These are phyloP conservation scores for Tetradesmus obliquus DNA, from an alignment of 139 green algal genomes.

Conservation along the genomic window DNA sequence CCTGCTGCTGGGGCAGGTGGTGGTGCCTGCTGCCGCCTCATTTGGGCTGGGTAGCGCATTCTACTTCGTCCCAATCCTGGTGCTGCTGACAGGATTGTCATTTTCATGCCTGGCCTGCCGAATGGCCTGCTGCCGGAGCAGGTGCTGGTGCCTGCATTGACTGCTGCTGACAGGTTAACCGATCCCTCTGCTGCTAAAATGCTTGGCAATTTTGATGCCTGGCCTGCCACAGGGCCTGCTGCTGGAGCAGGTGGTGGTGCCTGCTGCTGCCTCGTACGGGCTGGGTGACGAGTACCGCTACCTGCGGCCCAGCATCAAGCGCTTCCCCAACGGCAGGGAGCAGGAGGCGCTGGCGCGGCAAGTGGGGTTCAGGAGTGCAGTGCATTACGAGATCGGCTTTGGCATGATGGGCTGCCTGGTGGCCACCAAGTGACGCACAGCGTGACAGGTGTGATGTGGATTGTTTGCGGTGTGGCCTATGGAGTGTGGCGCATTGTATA, in stretches of 20 bases:
- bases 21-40: constrained; percentile 87
- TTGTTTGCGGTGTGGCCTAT: no score
- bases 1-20: constrained; percentile 81
- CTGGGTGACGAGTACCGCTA: constrained; percentile 94
- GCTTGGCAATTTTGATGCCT: no score
- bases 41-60: constrained; percentile 67
- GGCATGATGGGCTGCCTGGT: constrained; percentile 90
- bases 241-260: constrained; percentile 91
- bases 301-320: constrained; percentile 91
- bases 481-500: no score
- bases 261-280: constrained; percentile 76
- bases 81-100: no score
- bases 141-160: constrained; percentile 86
- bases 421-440: constrained; percentile 47
- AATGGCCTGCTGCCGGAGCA: constrained; percentile 80
- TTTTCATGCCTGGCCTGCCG: no score
- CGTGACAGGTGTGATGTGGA: no score
- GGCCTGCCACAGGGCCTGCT: constrained; percentile 67
- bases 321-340: constrained; percentile 80
- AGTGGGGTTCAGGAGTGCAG: constrained; percentile 81
- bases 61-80: no score
- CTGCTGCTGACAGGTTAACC: neutral
- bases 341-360: constrained; percentile 78
- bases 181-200: no score
- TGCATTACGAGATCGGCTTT: constrained; percentile 88